Evolutionary conservation across 176 grass and related monocot genomes (phyloP).

Genomic region (Coix lacrymajobi): DNA sequence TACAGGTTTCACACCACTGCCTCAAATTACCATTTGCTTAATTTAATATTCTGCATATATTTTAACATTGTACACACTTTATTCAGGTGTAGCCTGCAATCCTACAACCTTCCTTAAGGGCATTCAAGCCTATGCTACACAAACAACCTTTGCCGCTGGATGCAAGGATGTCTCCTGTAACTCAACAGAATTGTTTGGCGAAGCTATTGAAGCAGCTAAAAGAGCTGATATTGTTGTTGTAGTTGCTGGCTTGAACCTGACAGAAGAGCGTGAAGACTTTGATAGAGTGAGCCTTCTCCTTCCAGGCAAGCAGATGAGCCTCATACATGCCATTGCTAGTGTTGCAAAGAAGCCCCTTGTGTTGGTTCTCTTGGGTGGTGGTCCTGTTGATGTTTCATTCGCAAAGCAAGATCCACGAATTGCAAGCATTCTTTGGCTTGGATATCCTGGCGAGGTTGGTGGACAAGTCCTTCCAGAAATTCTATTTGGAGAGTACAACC

Average conservation of each 20-base stretch:
- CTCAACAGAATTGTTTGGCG: conserved; percentile 45
- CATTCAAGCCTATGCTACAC: conserved; percentile 48
- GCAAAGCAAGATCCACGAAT: conserved; percentile 51
- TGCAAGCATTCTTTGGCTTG: conserved; percentile 77
- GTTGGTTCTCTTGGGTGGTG: conserved; percentile 76
- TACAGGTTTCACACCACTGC: conserved; percentile 45
- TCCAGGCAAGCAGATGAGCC: conserved; percentile 82
- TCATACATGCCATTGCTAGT: conserved; percentile 40
- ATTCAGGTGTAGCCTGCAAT: conserved; percentile 64
- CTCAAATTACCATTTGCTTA: not conserved
- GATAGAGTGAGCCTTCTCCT: conserved; percentile 80
- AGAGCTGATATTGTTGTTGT: conserved; percentile 56
- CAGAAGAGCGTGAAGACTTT: conserved; percentile 77
- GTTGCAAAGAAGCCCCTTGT: conserved; percentile 61
- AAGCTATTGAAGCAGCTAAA: conserved; percentile 53
- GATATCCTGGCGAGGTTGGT: conserved; percentile 85
- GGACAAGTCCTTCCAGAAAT: conserved; percentile 82
- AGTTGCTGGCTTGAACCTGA: conserved; percentile 80
- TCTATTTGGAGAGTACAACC: conserved; percentile 83
- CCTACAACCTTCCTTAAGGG: conserved; percentile 59
- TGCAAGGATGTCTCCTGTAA: conserved; percentile 58
- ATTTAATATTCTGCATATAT: not conserved
- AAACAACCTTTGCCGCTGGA: conserved; percentile 52
- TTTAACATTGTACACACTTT: conserved; percentile 18
- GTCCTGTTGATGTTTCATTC: conserved; percentile 82